These are phyloP conservation scores for Mucor racemosus DNA, from an alignment of 371 early-diverging fungal species.

Conservation along the genomic window DNA sequence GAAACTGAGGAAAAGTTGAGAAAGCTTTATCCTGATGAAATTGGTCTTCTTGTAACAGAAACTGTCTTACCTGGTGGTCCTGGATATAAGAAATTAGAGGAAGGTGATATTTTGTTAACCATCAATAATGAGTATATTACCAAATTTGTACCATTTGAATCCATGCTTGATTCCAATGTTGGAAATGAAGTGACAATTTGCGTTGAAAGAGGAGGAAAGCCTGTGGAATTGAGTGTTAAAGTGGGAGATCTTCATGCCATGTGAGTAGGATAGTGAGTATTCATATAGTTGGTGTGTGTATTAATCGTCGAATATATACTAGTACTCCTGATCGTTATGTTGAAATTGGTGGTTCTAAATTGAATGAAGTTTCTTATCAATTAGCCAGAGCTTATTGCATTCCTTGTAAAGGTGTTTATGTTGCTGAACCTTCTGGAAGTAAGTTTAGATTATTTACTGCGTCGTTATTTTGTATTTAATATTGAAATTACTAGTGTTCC, in stretches of 20 bases:
- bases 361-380: slow-evolving; percentile 90
- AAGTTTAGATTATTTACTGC: slow-evolving; percentile 17
- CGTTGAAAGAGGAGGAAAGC: slow-evolving; percentile 80
- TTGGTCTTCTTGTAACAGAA: slow-evolving; percentile 88
- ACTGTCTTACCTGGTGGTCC: slow-evolving; percentile 88
- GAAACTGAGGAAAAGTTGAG: slow-evolving; percentile 78
- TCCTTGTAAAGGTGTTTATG: slow-evolving; percentile 89
- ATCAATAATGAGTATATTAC: slow-evolving; percentile 81
- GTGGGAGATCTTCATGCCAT: slow-evolving; percentile 80
- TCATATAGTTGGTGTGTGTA: background rate
- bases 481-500: slow-evolving; percentile 56
- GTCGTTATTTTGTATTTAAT: background rate
- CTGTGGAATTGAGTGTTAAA: slow-evolving; percentile 58
- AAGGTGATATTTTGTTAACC: slow-evolving; percentile 87
- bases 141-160: slow-evolving; percentile 86
- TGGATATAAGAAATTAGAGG: slow-evolving; percentile 71
- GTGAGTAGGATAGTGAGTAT: slow-evolving; percentile 35
- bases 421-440: slow-evolving; percentile 65
- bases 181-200: slow-evolving; percentile 64
- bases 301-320: background rate
- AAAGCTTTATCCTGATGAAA: slow-evolving; percentile 70
- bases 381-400: slow-evolving; percentile 80
- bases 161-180: slow-evolving; percentile 76
- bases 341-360: slow-evolving; percentile 87
- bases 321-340: slow-evolving; percentile 80